phyloP scores from a whole-genome alignment of 768 basidiomycete genomes.

The Multifurca ochricompacta region DNA sequence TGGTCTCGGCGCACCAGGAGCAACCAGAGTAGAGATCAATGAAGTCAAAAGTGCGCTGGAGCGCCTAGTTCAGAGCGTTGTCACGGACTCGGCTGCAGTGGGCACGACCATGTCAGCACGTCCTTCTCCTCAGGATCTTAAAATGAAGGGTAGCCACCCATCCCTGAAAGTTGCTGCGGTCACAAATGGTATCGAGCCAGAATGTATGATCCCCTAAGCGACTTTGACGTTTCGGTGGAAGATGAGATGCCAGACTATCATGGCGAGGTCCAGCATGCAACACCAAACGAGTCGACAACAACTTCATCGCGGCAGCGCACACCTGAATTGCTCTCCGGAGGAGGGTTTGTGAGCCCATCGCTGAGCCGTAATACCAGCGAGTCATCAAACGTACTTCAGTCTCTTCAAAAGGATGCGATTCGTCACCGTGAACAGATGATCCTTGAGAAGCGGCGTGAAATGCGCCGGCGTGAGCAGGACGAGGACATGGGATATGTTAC shows the following conservation, averaged over 20 bases:
- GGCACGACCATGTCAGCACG: neutral
- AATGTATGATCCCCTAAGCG: slow-evolving; percentile 27
- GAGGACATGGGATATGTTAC: slow-evolving; percentile 32
- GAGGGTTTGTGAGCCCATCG: slow-evolving; percentile 19
- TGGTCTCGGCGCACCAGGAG: slow-evolving; percentile 2
- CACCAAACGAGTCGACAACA: neutral
- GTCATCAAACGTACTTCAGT: slow-evolving; percentile 36
- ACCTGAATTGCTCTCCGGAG: slow-evolving; percentile 17
- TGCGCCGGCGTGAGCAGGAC: slow-evolving; percentile 46
- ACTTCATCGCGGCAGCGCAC: slow-evolving; percentile 10
- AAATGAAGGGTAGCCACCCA: slow-evolving; percentile 16
- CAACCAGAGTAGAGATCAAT: slow-evolving; percentile 24
- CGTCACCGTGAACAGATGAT: slow-evolving; percentile 59
- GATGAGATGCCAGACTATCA: slow-evolving; percentile 25
- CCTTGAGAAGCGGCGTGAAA: slow-evolving; percentile 59
- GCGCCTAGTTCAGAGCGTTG: slow-evolving; percentile 32
- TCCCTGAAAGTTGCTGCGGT: slow-evolving; percentile 26
- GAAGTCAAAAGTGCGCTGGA: slow-evolving; percentile 37
- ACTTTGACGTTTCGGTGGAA: slow-evolving; percentile 29
- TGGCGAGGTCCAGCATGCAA: slow-evolving; percentile 8
- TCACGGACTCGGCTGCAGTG: slow-evolving; percentile 19
- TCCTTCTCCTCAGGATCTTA: slow-evolving; percentile 17
- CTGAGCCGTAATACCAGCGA: slow-evolving; percentile 37
- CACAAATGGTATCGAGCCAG: slow-evolving; percentile 30
- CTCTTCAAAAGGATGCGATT: slow-evolving; percentile 61